A percentile compares a stretch with the other conserved stretches of the same genome.
These are phyloP conservation scores for Aurantiochytrium sp. DNA, from an alignment of 108 stramenopile genomes.

Conservation along the genomic window DNA sequence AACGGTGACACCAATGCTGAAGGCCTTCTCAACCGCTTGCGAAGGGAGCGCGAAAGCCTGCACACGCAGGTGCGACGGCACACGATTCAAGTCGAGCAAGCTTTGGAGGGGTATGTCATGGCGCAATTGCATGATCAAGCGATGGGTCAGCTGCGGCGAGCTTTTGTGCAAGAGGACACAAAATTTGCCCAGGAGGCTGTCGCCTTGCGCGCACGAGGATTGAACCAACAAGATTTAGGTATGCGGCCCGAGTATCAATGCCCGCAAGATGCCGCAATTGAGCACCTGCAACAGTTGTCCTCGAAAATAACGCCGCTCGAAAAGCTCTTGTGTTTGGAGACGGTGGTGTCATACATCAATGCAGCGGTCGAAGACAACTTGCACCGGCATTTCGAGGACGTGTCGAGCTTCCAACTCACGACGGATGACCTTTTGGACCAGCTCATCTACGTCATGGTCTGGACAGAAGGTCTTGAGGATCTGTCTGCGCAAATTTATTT, in stretches of 20 bases:
- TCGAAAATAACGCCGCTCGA: not conserved
- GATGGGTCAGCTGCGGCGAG: not conserved
- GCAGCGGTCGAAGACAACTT: not conserved
- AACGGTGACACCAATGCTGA: not conserved
- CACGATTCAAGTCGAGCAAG: not conserved
- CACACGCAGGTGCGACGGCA: not conserved
- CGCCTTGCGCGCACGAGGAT: not conserved
- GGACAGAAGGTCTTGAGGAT: not conserved
- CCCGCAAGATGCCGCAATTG: not conserved
- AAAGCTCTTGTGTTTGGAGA: not conserved
- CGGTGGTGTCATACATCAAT: not conserved
- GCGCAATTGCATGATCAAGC: not conserved
- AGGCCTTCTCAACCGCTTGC: not conserved
- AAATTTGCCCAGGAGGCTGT: not conserved
- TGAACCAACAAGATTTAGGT: not conserved
- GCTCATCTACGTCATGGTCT: not conserved
- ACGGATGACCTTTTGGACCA: slow-evolving; percentile 3
- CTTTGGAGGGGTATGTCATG: not conserved
- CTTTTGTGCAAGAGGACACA: not conserved
- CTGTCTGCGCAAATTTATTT: not conserved
- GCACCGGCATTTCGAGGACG: not conserved
- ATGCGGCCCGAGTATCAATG: slow-evolving; percentile 10
- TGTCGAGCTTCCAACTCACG: not conserved
- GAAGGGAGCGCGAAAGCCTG: not conserved
- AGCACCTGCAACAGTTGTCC: not conserved